Conservation (phyloP, 345 rosid genomes). For the Rhizophora apiculata region DNA sequence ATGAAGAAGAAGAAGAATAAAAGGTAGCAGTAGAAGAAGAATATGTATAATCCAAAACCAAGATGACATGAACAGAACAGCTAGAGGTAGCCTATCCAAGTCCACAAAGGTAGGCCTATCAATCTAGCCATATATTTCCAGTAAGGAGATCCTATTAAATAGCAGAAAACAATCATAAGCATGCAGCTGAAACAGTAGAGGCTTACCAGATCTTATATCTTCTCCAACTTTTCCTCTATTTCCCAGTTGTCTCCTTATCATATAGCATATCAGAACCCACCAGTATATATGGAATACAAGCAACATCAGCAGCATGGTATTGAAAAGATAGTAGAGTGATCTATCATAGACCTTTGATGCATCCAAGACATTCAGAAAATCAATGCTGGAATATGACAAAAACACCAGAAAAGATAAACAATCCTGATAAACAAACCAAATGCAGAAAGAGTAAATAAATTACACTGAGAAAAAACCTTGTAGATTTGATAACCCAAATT, state of each 20-base stretch:
- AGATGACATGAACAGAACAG: too few species aligned
- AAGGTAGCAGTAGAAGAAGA: too few species aligned
- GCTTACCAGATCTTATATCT: conserved; percentile 95
- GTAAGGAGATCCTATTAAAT: too few species aligned
- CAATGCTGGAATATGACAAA: conserved; percentile 46
- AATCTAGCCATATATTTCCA: too few species aligned
- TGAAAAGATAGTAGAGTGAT: conserved; percentile 64
- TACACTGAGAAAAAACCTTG: conserved; percentile 52
- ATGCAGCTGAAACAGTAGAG: background rate
- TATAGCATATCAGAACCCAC: conserved; percentile 88
- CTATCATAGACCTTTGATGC: conserved; percentile 39
- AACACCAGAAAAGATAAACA: conserved; percentile 18
- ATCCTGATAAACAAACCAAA: conserved; percentile 11
- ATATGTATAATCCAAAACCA: too few species aligned
- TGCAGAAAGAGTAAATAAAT: conserved; percentile 10
- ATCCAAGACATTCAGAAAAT: conserved; percentile 46
- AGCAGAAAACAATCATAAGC: background rate
- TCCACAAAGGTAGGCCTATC: too few species aligned
- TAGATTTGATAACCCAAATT: conserved; percentile 70
- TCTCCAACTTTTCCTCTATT: conserved; percentile 93
- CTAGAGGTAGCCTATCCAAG: too few species aligned
- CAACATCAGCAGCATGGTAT: conserved; percentile 80
- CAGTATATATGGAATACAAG: conserved; percentile 94
- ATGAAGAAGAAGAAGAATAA: too few species aligned
- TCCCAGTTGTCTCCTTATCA: conserved; percentile 76